Evolutionary conservation across 192 early-diverging fungal genomes (phyloP), one percentile per base, ranked within the genome.

Genomic region (Backusella sp.): DNA sequence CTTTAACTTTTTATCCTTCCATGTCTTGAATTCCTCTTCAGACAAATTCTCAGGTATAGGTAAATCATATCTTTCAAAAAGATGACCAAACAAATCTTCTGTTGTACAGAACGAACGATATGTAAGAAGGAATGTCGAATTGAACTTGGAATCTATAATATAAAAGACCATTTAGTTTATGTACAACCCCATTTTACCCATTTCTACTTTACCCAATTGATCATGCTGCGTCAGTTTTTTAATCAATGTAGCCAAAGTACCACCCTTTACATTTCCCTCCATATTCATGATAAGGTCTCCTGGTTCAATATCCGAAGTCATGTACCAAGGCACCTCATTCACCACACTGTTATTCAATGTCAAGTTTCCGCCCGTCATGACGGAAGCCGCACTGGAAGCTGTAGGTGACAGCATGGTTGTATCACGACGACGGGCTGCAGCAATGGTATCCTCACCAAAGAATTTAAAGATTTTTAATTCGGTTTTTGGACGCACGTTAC

Each of bases 21-120:
- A 99, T 15, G 90, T 84, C 28, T 85, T 82, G 19, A 92, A 73
- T 78, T 99, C 94, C 53, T 87, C 85, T 2, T 84, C 80, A 17
- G 79, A 85, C 37, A 99, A 80, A 5, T 85, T 91, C 6, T 72
- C 70, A 9, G 96, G 96, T 9, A 95, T 85, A 72, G 80, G 77
- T 23, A 97, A 88, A 49, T 84, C 81, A 82, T 92, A 99, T 72
- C 97, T 90, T 56, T 80, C 74, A 76, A 91, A 91, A 26, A 99
- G 83, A n/a, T 87, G 79, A 23, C 88, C 83, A 70, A 98, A 90
- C 23, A 98, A 87, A 76, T 94, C 93, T 21, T 85, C 84, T n/a
- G 94, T 92, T 7, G 87, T 92, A 3, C 92, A 92, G 72, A 98
- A 97, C 7, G 95, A 94, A 41, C 94, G 92, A 82, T 96, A 98